phyloP scores from a whole-genome alignment of 345 rosid genomes.

The Citropsis articulata region DNA sequence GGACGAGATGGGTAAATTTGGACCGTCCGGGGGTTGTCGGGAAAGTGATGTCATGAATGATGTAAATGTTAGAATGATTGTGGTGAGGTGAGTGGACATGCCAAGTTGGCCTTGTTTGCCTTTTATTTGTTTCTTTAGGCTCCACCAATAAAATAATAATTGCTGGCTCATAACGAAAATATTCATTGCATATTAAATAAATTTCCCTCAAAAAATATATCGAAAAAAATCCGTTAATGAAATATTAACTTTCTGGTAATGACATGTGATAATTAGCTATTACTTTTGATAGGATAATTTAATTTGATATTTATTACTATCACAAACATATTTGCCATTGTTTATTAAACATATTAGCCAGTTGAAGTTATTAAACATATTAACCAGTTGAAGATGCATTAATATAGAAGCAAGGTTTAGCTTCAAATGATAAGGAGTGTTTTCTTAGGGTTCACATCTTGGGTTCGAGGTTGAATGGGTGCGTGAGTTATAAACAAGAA shows the following conservation, averaged over 20 bases:
- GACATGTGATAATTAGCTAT: background rate
- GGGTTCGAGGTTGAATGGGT: no score
- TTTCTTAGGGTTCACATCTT: no score
- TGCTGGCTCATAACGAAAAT: background rate
- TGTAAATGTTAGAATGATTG: slow-evolving; percentile 38
- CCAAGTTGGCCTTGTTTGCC: slow-evolving; percentile 31
- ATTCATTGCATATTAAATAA: background rate
- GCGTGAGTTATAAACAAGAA: no score
- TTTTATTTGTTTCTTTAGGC: slow-evolving; percentile 10
- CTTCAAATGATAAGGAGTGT: no score
- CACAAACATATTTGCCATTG: no score
- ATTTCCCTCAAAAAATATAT: background rate
- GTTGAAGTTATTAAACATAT: no score
- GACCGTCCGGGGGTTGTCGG: slow-evolving; percentile 47
- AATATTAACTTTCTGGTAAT: background rate
- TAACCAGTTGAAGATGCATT: no score
- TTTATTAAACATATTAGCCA: no score
- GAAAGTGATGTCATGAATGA: slow-evolving; percentile 60
- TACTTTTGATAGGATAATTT: no score
- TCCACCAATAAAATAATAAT: slow-evolving; percentile 14
- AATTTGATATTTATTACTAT: no score
- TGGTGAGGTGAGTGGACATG: slow-evolving; percentile 41
- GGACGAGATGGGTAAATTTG: slow-evolving; percentile 25
- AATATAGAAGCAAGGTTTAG: no score
- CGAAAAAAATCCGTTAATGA: background rate